phyloP scores from a whole-genome alignment of 2,329 filamentous ascomycete species.

The Lecanoromycetidae sp. region DNA sequence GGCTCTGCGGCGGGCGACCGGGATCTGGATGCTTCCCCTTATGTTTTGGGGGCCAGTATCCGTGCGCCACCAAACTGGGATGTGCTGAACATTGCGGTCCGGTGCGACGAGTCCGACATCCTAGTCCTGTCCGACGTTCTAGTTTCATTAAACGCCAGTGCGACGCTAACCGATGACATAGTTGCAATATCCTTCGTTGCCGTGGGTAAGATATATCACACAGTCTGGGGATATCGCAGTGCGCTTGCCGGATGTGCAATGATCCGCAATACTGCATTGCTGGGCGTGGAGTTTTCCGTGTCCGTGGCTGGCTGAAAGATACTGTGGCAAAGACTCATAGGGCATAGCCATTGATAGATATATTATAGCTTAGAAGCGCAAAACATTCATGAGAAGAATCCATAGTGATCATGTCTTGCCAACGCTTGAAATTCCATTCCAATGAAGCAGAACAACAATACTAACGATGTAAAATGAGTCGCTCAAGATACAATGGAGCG shows the following conservation, averaged over 20 bases:
- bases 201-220: constrained; percentile 98
- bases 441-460: too few species aligned
- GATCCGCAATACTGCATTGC: too few species aligned
- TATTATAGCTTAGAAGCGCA: neutral
- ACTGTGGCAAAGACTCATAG: neutral
- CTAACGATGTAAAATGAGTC: too few species aligned
- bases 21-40: neutral
- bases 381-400: neutral
- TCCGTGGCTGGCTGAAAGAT: constrained; percentile 3
- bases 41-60: neutral
- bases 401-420: neutral
- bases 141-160: too few species aligned
- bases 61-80: neutral
- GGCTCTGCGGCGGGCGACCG: neutral
- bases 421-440: neutral
- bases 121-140: too few species aligned
- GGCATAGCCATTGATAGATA: neutral
- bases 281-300: neutral
- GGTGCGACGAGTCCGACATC: too few species aligned
- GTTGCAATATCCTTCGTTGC: constrained; percentile 95
- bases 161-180: too few species aligned
- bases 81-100: constrained; percentile 1
- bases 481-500: too few species aligned
- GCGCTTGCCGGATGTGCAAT: constrained; percentile 79
- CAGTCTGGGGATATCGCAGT: constrained; percentile 96